phyloP scores from a whole-genome alignment of 1,139 yeast genomes.

The Saccharomycopsis phalli region DNA sequence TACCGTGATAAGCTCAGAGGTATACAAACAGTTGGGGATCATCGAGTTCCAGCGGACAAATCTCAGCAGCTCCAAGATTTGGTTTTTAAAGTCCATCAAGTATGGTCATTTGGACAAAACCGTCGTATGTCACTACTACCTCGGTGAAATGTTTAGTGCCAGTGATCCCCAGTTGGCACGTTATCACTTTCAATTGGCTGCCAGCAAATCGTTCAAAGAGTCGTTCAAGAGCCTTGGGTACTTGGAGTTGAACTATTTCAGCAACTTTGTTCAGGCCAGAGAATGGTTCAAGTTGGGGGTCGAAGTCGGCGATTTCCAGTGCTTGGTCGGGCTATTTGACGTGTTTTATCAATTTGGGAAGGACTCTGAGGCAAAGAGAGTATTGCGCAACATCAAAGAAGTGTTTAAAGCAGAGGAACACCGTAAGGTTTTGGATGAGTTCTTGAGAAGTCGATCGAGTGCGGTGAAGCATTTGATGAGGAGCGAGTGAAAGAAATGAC shows the following conservation, averaged over 20 bases:
- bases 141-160: conserved; percentile 59
- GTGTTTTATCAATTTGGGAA: conserved; percentile 24
- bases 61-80: conserved; percentile 42
- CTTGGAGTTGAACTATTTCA: conserved; percentile 60
- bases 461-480: conserved; percentile 3
- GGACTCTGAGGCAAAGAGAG: conserved; percentile 23
- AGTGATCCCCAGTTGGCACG: conserved; percentile 51
- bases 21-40: conserved; percentile 60
- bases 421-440: conserved; percentile 1
- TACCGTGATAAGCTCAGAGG: conserved; percentile 62
- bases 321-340: conserved; percentile 72
- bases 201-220: conserved; percentile 67
- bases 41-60: conserved; percentile 49
- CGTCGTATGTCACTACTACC: conserved; percentile 64
- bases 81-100: conserved; percentile 51
- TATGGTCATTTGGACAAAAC: conserved; percentile 52
- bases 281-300: conserved; percentile 85
- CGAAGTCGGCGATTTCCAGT: conserved; percentile 54
- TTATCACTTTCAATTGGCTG: conserved; percentile 67
- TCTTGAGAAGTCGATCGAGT: conserved; percentile 2
- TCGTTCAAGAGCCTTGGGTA: conserved; percentile 72
- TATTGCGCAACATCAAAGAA: conserved; percentile 11
- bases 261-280: conserved; percentile 44
- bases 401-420: conserved; percentile 11
- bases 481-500: too few species aligned